A percentile compares a stretch with the other conserved stretches of the same genome.
Conservation (phyloP, 2,329 filamentous ascomycete genomes). For the Fusarium brachygibbosum region DNA sequence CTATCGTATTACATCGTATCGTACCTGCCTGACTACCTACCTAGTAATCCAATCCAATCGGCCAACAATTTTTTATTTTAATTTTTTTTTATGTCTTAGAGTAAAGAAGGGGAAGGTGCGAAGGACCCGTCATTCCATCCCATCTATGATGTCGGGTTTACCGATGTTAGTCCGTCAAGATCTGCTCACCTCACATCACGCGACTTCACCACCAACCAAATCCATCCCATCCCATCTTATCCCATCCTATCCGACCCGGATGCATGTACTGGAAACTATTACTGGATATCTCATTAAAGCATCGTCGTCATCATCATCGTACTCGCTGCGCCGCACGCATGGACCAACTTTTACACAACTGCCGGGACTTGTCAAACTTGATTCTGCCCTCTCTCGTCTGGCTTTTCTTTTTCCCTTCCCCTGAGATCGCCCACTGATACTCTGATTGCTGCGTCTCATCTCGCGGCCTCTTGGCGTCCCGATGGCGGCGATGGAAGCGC, state of each 20-base stretch:
- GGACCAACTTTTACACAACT: constrained; percentile 31
- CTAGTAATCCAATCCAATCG: constrained; percentile 15
- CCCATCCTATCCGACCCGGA: neutral
- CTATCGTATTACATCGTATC: constrained; percentile 15
- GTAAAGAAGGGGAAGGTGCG: neutral
- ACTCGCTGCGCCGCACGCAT: constrained; percentile 27
- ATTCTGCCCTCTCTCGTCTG: neutral
- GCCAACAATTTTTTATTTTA: too few relatives aligned
- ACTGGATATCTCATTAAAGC: neutral
- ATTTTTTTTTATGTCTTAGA: constrained; percentile 18
- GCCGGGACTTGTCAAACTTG: constrained; percentile 28
- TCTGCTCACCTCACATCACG: constrained; percentile 16
- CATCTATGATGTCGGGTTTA: constrained; percentile 1
- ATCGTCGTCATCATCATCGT: constrained; percentile 9
- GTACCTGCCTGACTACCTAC: neutral
- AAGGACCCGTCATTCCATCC: neutral
- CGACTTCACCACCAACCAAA: constrained; percentile 25
- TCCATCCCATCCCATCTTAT: neutral
- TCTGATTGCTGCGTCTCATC: constrained; percentile 33
- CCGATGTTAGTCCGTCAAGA: constrained; percentile 21
- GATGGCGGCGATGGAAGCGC: constrained; percentile 38
- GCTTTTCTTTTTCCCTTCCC: constrained; percentile 12
- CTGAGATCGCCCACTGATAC: constrained; percentile 32
- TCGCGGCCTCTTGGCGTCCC: constrained; percentile 24
- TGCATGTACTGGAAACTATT: neutral